These are phyloP conservation scores for Dendrobium nobile DNA, from an alignment of 106 monocot genomes.

Conservation along the genomic window DNA sequence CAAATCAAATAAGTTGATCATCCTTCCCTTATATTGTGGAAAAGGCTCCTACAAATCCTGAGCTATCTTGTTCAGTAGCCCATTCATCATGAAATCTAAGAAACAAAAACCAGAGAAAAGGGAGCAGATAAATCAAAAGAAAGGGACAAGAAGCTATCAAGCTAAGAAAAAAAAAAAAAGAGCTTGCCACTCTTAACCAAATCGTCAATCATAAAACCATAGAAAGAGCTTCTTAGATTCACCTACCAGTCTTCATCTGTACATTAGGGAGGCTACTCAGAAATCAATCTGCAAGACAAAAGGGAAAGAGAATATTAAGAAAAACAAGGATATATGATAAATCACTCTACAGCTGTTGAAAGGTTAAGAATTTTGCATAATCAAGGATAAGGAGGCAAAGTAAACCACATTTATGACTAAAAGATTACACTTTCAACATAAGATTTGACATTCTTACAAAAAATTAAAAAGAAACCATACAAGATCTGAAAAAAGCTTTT, in stretches of 20 bases:
- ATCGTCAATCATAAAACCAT: background rate
- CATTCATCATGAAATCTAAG: slow-evolving; percentile 1
- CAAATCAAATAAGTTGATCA: slow-evolving; percentile 62
- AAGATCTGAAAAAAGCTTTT: slow-evolving; percentile 3
- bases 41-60: slow-evolving; percentile 25
- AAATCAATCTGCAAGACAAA: background rate
- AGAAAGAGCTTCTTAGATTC: background rate
- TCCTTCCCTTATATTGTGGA: slow-evolving; percentile 47
- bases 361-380: background rate
- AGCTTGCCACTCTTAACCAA: background rate
- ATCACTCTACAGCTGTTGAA: background rate
- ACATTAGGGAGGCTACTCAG: background rate
- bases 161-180: background rate
- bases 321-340: background rate
- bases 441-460: background rate
- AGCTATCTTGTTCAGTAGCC: slow-evolving; percentile 19
- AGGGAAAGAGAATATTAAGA: background rate
- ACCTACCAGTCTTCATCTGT: slow-evolving; percentile 2
- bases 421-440: background rate
- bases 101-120: background rate
- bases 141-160: background rate
- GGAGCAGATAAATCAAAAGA: background rate
- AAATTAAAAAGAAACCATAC: background rate
- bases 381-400: background rate
- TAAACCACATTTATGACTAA: background rate